Evolutionary conservation across 495 filamentous ascomycete genomes (phyloP).

Genomic region (Neurospora sp.): DNA sequence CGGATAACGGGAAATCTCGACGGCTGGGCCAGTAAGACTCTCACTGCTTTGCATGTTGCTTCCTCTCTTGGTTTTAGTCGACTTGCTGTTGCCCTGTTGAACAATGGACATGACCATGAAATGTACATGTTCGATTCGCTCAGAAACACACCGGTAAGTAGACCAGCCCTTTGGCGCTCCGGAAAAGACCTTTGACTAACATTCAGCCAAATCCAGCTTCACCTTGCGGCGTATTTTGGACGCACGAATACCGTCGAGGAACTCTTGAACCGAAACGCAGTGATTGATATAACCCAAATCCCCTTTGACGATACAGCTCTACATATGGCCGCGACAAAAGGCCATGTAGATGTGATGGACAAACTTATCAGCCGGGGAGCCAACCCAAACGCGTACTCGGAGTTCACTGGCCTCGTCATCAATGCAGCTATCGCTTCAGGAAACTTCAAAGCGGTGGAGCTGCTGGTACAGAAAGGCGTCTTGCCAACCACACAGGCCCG

Average conservation of each 20-base stretch:
- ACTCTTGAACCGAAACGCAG: conserved; percentile 21
- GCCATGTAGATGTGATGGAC: conserved; percentile 24
- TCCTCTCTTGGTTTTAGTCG: not conserved
- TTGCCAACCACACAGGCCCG: conserved; percentile 14
- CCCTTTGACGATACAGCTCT: conserved; percentile 20
- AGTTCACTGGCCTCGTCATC: conserved; percentile 23
- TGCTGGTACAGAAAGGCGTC: conserved; percentile 23
- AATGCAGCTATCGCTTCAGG: conserved; percentile 26
- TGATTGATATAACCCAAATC: conserved; percentile 22
- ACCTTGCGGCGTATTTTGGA: conserved; percentile 25
- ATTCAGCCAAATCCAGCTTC: conserved; percentile 8
- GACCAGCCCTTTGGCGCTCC: not conserved
- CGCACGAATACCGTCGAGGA: conserved; percentile 24
- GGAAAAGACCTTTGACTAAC: not conserved
- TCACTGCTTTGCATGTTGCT: not conserved
- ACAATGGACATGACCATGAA: conserved; percentile 20
- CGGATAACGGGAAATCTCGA: conserved; percentile 11
- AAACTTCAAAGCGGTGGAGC: conserved; percentile 20
- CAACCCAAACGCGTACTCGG: conserved; percentile 18
- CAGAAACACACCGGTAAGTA: not conserved
- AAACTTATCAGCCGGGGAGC: conserved; percentile 21
- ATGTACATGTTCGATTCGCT: conserved; percentile 11
- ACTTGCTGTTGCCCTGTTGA: conserved; percentile 7
- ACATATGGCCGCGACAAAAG: conserved; percentile 25
- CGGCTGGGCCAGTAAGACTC: not conserved